These are phyloP conservation scores for Lasiosphaeria ovina DNA, from an alignment of 495 filamentous ascomycete species.

Conservation along the genomic window DNA sequence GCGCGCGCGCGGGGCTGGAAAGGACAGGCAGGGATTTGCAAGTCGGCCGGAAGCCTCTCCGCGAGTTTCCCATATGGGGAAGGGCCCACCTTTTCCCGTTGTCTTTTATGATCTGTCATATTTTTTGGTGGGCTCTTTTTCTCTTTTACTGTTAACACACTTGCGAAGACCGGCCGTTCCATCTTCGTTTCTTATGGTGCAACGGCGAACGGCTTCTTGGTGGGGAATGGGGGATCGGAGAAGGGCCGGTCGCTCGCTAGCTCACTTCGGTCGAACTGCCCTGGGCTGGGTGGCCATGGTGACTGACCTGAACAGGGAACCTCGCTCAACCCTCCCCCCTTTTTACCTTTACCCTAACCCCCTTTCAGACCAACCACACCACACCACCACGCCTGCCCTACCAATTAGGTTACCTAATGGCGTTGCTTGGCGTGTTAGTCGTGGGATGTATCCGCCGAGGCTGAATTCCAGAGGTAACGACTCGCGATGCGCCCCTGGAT, in stretches of 20 bases:
- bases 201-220: not conserved
- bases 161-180: not conserved
- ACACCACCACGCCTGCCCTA: not conserved
- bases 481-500: not conserved
- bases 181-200: not conserved
- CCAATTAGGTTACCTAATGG: not conserved
- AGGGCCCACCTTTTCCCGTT: not conserved
- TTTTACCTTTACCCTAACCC: no score
- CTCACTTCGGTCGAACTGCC: no score
- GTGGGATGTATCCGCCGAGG: slow-evolving; percentile 14
- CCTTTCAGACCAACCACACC: not conserved
- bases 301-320: not conserved
- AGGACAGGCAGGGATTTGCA: not conserved
- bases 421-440: not conserved
- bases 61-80: not conserved
- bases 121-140: not conserved
- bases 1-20: not conserved
- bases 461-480: slow-evolving; percentile 9
- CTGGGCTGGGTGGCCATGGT: not conserved
- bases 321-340: not conserved
- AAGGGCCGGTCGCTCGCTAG: not conserved
- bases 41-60: not conserved
- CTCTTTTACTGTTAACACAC: not conserved
- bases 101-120: not conserved
- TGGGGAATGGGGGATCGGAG: not conserved